Evolutionary conservation across 2,329 filamentous ascomycete genomes (phyloP).

Genomic region (Albifimbria verrucaria): DNA sequence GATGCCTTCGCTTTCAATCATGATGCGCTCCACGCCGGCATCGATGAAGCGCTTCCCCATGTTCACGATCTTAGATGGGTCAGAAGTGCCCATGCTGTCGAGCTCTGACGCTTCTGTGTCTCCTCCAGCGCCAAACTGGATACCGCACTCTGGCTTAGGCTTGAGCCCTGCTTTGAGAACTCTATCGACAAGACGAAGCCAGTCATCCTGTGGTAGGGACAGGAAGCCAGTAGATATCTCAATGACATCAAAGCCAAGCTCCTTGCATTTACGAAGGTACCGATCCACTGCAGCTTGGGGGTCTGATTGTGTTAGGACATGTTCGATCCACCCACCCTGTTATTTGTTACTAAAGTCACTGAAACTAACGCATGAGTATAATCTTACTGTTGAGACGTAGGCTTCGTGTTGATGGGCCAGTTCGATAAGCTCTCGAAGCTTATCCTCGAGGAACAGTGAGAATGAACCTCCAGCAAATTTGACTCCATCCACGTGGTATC

Average conservation of each 20-base stretch:
- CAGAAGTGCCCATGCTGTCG: background rate
- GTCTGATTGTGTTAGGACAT: constrained; percentile 21
- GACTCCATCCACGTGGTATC: constrained; percentile 50
- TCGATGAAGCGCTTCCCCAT: constrained; percentile 47
- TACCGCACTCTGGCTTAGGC: constrained; percentile 53
- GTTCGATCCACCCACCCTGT: background rate
- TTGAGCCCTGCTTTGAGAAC: constrained; percentile 44
- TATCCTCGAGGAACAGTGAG: constrained; percentile 34
- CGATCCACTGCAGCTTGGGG: constrained; percentile 41
- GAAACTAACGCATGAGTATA: background rate
- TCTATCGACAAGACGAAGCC: constrained; percentile 45
- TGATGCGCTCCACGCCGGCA: constrained; percentile 50
- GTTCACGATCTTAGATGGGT: constrained; percentile 29
- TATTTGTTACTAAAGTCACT: constrained; percentile 23
- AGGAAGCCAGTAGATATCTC: constrained; percentile 52
- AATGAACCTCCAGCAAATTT: constrained; percentile 49
- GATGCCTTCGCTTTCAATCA: constrained; percentile 59
- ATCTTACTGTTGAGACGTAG: constrained; percentile 47
- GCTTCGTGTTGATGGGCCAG: background rate
- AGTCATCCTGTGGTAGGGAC: constrained; percentile 50
- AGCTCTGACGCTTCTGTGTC: constrained; percentile 46
- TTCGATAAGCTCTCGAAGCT: background rate
- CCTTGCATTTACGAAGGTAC: constrained; percentile 50
- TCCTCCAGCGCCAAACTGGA: constrained; percentile 55
- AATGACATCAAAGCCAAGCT: constrained; percentile 51